phyloP scores from a whole-genome alignment of 208 protist species.

The Trichomonas tenax region DNA sequence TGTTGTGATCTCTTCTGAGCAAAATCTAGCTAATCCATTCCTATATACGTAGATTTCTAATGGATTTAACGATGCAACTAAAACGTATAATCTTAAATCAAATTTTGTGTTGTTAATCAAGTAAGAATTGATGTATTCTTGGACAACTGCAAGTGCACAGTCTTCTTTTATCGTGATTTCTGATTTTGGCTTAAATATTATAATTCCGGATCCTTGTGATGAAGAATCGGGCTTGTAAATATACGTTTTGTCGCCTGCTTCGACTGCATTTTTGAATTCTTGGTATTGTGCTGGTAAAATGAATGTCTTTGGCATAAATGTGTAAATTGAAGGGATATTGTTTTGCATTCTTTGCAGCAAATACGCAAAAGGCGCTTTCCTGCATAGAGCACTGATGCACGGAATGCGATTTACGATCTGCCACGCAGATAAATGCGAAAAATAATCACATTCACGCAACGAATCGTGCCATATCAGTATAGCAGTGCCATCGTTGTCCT shows the following conservation, averaged over 20 bases:
- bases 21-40: background rate
- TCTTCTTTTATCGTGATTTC: background rate
- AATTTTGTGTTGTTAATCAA: background rate
- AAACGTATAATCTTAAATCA: background rate
- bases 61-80: background rate
- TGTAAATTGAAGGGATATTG: background rate
- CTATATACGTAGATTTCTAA: background rate
- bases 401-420: background rate
- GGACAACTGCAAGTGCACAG: background rate
- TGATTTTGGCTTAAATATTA: background rate
- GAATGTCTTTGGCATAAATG: background rate
- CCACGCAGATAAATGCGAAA: background rate
- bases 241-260: background rate
- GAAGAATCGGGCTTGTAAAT: background rate
- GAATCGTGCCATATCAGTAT: background rate
- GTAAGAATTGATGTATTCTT: slow-evolving; percentile 8
- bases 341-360: background rate
- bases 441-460: background rate
- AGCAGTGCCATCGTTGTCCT: background rate
- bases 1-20: background rate
- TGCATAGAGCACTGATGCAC: background rate
- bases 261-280: background rate
- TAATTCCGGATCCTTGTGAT: background rate
- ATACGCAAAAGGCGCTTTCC: background rate
- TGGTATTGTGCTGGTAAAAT: background rate